Percentiles rank a stretch among this genome's conserved stretches.
phyloP scores from a whole-genome alignment of 208 protist species.

The Leishmania amazonensis region DNA sequence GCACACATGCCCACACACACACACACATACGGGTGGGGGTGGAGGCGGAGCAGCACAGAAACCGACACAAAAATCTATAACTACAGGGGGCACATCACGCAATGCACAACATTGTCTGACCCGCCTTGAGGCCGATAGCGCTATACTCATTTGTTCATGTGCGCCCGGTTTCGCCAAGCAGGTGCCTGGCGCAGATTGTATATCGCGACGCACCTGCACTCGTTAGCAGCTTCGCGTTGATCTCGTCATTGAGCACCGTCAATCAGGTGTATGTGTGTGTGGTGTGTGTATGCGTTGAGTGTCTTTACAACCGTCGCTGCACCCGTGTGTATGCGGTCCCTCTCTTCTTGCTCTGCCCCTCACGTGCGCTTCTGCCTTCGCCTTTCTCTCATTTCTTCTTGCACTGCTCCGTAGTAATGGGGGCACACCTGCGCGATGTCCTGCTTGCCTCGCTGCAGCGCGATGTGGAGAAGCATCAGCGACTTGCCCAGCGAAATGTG shows the following conservation, averaged over 20 bases:
- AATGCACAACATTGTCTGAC: background rate
- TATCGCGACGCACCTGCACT: background rate
- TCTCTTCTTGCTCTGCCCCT: background rate
- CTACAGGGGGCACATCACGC: background rate
- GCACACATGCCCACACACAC: too few relatives aligned
- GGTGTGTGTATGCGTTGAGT: background rate
- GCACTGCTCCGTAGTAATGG: background rate
- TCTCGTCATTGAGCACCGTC: background rate
- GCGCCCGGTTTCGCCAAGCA: too few relatives aligned
- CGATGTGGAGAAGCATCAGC: slow-evolving; percentile 5
- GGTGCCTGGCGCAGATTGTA: background rate
- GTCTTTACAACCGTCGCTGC: background rate
- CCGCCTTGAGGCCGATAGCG: background rate
- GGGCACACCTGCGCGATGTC: background rate
- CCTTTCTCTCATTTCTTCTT: background rate
- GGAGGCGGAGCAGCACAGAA: background rate
- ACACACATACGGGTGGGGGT: background rate
- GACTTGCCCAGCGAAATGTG: background rate
- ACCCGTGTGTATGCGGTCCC: background rate
- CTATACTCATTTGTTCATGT: background rate
- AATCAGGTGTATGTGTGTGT: background rate
- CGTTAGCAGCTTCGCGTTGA: background rate
- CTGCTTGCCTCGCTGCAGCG: slow-evolving; percentile 1
- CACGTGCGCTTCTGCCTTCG: background rate
- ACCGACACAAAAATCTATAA: background rate